Evolutionary conservation across 1,139 yeast genomes (phyloP).

Genomic region (Candida sanyaensis): DNA sequence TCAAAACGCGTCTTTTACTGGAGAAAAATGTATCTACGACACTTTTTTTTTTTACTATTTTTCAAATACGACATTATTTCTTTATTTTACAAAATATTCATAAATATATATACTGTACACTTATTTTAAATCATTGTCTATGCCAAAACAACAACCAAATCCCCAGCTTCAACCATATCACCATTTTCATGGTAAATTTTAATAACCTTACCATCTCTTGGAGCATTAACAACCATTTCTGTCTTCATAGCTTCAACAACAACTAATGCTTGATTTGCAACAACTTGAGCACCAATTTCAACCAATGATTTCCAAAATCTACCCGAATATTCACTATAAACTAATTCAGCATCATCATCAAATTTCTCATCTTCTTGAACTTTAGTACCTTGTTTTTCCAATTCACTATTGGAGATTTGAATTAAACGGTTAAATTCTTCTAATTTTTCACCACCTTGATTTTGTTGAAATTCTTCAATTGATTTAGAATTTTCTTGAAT

Average conservation of each 20-base stretch:
- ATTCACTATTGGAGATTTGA: conserved; percentile 79
- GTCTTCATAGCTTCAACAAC: conserved; percentile 99
- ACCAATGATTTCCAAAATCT: conserved; percentile 95
- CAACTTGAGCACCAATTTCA: conserved; percentile 74
- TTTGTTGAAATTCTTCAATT: conserved; percentile 66
- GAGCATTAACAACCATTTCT: conserved; percentile 84
- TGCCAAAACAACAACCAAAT: conserved; percentile 77
- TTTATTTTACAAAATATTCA: neutral
- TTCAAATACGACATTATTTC: neutral
- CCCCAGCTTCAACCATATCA: conserved; percentile 96
- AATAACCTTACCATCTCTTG: conserved; percentile 72
- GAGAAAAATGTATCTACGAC: neutral
- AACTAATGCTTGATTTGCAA: conserved; percentile 75
- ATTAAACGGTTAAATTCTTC: conserved; percentile 84
- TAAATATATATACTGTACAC: neutral
- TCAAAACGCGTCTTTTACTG: neutral
- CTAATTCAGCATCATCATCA: conserved; percentile 76
- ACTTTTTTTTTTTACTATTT: neutral
- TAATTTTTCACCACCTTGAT: conserved; percentile 76
- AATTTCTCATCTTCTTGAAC: conserved; percentile 48
- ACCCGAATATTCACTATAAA: conserved; percentile 93
- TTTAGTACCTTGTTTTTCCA: conserved; percentile 51
- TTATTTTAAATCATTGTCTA: conserved; percentile 12
- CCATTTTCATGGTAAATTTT: conserved; percentile 83
- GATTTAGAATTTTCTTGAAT: conserved; percentile 69